phyloP scores from a whole-genome alignment of 805 yeast species.

The Kockiozyma suomiensis region DNA sequence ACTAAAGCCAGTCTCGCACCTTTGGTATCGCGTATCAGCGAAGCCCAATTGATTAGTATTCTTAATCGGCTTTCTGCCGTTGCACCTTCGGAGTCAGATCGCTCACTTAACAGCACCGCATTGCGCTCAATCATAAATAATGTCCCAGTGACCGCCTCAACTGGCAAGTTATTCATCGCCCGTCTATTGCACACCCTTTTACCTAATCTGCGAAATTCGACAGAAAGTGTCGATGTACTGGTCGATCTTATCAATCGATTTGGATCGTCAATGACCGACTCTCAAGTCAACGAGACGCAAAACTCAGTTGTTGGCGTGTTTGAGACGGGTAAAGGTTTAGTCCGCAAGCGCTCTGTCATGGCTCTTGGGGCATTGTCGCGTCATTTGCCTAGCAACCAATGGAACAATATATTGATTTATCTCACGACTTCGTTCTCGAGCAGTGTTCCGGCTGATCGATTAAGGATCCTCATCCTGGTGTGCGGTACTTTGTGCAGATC shows the following conservation, averaged over 20 bases:
- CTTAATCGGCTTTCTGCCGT: conserved; percentile 40
- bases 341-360: conserved; percentile 54
- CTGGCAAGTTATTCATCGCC: conserved; percentile 37
- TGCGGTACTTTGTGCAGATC: conserved; percentile 38
- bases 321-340: conserved; percentile 49
- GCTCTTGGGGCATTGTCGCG: conserved; percentile 51
- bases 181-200: conserved; percentile 37
- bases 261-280: conserved; percentile 47
- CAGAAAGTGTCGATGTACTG: conserved; percentile 65
- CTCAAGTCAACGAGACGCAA: conserved; percentile 43
- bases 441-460: conserved; percentile 19
- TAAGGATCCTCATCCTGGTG: conserved; percentile 25
- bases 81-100: conserved; percentile 45
- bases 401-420: conserved; percentile 34
- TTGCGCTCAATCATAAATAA: conserved; percentile 41
- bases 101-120: conserved; percentile 43
- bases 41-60: conserved; percentile 38
- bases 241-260: conserved; percentile 57
- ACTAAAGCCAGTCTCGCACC: conserved; percentile 31
- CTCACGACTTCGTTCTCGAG: conserved; percentile 14
- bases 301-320: conserved; percentile 45
- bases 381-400: conserved; percentile 38
- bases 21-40: conserved; percentile 30
- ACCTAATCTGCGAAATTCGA: conserved; percentile 36
- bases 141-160: conserved; percentile 34